A percentile compares a stretch with the other conserved stretches of the same genome.
Evolutionary conservation across 1,284 basidiomycete species (phyloP).

Genomic region (Gomphus bonarii): DNA sequence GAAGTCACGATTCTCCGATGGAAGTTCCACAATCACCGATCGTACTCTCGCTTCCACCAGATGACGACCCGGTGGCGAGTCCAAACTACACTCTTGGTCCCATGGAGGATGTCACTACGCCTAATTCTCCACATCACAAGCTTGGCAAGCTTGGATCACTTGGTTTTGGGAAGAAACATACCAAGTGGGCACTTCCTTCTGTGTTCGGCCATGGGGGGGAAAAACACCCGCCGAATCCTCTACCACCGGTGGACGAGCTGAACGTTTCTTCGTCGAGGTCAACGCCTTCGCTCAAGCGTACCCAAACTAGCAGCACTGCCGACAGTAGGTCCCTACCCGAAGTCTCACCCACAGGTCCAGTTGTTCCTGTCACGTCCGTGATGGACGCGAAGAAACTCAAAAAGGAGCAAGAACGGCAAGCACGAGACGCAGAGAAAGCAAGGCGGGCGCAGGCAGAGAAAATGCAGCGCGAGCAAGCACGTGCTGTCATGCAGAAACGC

Average conservation of each 20-base stretch:
- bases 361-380: slow-evolving; percentile 26
- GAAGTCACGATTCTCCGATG: slow-evolving; percentile 10
- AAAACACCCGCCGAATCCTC: slow-evolving; percentile 44
- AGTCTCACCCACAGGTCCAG: slow-evolving; percentile 23
- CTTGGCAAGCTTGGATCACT: slow-evolving; percentile 37
- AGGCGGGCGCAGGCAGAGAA: slow-evolving; percentile 72
- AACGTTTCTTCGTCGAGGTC: slow-evolving; percentile 39
- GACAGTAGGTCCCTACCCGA: slow-evolving; percentile 58
- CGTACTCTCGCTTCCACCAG: slow-evolving; percentile 12
- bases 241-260: slow-evolving; percentile 66
- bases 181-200: slow-evolving; percentile 46
- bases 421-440: slow-evolving; percentile 81
- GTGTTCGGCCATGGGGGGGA: slow-evolving; percentile 67
- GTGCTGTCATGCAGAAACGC: slow-evolving; percentile 93
- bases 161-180: slow-evolving; percentile 54
- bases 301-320: slow-evolving; percentile 66
- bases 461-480: slow-evolving; percentile 74
- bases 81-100: slow-evolving; percentile 4
- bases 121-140: slow-evolving; percentile 8
- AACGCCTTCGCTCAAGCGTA: slow-evolving; percentile 70
- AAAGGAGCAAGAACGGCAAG: slow-evolving; percentile 81
- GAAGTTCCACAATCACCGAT: slow-evolving; percentile 10
- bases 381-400: slow-evolving; percentile 77
- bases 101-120: slow-evolving; percentile 2
- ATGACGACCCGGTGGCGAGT: slow-evolving; percentile 10